Evolutionary conservation across 2,329 filamentous ascomycete species (phyloP), one percentile per base, ranked within the genome.

Genomic region (Fusarium anguioides): DNA sequence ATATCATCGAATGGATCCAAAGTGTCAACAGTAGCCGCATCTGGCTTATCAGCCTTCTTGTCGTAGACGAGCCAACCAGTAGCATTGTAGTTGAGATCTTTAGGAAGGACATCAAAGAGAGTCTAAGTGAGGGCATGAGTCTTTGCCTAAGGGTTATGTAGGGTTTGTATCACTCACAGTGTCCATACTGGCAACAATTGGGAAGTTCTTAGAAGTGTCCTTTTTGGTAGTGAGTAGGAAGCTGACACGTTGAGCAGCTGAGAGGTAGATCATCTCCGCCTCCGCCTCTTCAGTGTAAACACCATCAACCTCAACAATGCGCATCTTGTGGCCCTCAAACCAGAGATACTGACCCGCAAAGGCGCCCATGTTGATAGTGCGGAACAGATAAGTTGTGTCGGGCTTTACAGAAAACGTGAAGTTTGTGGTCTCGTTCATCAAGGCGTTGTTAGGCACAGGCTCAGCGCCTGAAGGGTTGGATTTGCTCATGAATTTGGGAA

Each of bases 1-100:
- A 91, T 88, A 75, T 97, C 94, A 71, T 97, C 93, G 64, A 91
- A 89, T 5, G 89, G 85, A 26, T 89, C 79, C 46, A 93, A 87
- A 14, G 86, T 82, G 37, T 89, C 83, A 4, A 94, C 75, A 0
- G 83, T 66, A 3, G 84, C 82, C 1, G 92, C 81, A 0, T 81
- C 74, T 4, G 86, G 84, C 2, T 84, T 76, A 0, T 80, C 69
- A 17, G 82, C 80, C 11, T 74, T 60, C 1, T 78, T 71, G 70
- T 89, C 82, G 72, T 90, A 89, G 17, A 85, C 81, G 4, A 91
- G 81, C 86, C 87, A 89, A 14, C 86, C 87, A 1, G 88, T 90
- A 15, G 85, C 83, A 68, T 90, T 90, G 73, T 86, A 89, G 74
- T 95, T 91, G 40, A 95, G 82, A 8, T 82, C 84, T 1, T 81